Evolutionary conservation across 2,329 filamentous ascomycete genomes (phyloP), one percentile per base, ranked within the genome.

Genomic region (Saccharata proteae): DNA sequence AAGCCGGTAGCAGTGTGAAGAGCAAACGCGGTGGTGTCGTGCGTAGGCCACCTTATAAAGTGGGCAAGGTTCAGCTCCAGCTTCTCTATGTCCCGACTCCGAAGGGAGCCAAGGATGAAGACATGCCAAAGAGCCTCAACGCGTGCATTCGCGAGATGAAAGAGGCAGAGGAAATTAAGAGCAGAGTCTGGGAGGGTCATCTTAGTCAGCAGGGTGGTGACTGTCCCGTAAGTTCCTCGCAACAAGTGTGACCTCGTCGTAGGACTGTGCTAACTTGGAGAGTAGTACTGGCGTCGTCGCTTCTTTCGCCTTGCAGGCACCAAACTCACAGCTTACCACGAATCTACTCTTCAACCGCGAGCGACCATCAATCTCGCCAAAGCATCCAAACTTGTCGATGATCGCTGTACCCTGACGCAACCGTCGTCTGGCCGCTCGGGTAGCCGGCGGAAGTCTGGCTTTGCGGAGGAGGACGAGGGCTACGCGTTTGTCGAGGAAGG

Each of bases 401-500:
- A 98, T 54, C 81, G 84, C 35, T 76, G 76, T 13, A 69, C 81
- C 13, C 65, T 98, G 28, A 83, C 78, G 5, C 80, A 93, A 47
- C 85, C 82, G 43, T 83, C 92, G 1, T 51, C 53, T 49, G 80
- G 78, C 35, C 81, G 77, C 51, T 72, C 71, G 40, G 82, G 84
- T 34, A 77, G 75, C 44, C 80, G 90, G 25, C 80, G 90, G 34
- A 85, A 92, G 55, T 94, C 86, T 19, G 90, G 83, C 8, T 98
- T 98, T 55, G 86, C 88, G 2, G 90, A 96, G 57, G 90, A 98
- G 43, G 90, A 98, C 59, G 90, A 98, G 53, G 90, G 90, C 24
- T 98, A 98, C 65, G 93, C 94, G 81, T 98, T 98, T 54, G 88
- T 98, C 32, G 90, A 98, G 56, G 90, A 98, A 54, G 90, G 90